A percentile compares a stretch with the other conserved stretches of the same genome.
phyloP scores from a whole-genome alignment of 257 asterid genomes.

The Coffea eugenioides region DNA sequence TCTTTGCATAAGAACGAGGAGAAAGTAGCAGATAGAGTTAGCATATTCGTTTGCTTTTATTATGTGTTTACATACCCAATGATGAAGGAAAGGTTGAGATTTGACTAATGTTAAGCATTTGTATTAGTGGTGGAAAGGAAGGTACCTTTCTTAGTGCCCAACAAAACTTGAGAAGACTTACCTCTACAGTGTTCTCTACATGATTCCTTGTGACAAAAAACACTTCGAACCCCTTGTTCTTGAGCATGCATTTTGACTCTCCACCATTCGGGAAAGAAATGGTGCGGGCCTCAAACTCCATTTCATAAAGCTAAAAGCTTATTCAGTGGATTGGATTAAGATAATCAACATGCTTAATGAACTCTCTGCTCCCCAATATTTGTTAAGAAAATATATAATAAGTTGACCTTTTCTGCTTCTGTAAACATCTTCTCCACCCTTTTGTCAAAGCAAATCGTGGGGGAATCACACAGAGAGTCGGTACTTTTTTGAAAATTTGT shows the following conservation, averaged over 20 bases:
- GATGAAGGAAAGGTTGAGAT: conserved; percentile 11
- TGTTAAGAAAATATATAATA: background rate
- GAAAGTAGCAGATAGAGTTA: background rate
- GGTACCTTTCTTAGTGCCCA: conserved; percentile 19
- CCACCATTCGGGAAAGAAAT: conserved; percentile 12
- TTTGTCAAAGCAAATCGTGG: conserved; percentile 11
- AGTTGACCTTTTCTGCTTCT: conserved; percentile 14
- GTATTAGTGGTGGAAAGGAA: conserved; percentile 20
- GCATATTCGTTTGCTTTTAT: conserved; percentile 13
- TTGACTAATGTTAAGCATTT: conserved; percentile 18
- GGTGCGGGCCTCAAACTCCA: conserved; percentile 26
- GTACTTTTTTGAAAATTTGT: conserved; percentile 14
- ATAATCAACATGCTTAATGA: conserved; percentile 3
- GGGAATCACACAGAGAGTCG: conserved; percentile 14
- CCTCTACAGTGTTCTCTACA: background rate
- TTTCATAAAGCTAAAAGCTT: conserved; percentile 19
- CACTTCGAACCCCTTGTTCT: conserved; percentile 5
- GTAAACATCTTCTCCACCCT: conserved; percentile 11
- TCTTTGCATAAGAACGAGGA: background rate
- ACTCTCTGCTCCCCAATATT: background rate
- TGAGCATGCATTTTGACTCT: conserved; percentile 7
- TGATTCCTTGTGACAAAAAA: background rate
- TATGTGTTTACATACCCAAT: conserved; percentile 12
- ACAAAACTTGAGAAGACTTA: conserved; percentile 7
- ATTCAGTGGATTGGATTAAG: conserved; percentile 25